These are phyloP conservation scores for Moelleriella libera DNA, from an alignment of 2,329 filamentous ascomycete species.

Conservation along the genomic window DNA sequence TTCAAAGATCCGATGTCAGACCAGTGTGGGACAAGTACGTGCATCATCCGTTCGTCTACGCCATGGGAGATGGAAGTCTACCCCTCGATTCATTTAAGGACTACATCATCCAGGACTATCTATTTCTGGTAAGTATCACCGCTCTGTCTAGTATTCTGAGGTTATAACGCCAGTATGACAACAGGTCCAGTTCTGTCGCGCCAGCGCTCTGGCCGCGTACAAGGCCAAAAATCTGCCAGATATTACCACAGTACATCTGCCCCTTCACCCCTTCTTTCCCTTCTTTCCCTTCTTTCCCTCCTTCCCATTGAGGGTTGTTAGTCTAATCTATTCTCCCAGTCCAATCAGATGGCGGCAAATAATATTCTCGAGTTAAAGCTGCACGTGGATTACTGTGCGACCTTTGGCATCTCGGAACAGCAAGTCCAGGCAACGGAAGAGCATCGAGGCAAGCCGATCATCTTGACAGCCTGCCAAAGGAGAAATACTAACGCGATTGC, in stretches of 20 bases:
- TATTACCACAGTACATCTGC: slow-evolving; percentile 44
- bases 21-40: slow-evolving; percentile 62
- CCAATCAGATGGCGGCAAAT: slow-evolving; percentile 51
- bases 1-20: slow-evolving; percentile 62
- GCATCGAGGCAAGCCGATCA: slow-evolving; percentile 42
- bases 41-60: slow-evolving; percentile 69
- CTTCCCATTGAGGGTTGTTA: neutral
- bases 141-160: neutral
- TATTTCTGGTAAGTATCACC: slow-evolving; percentile 54
- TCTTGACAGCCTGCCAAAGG: neutral
- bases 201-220: slow-evolving; percentile 73
- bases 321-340: slow-evolving; percentile 10
- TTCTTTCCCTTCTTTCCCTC: neutral
- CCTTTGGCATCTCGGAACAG: slow-evolving; percentile 60
- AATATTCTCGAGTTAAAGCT: slow-evolving; percentile 69
- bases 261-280: neutral
- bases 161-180: neutral
- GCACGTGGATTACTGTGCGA: slow-evolving; percentile 69
- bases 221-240: slow-evolving; percentile 64
- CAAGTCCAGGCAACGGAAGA: slow-evolving; percentile 65
- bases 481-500: neutral
- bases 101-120: slow-evolving; percentile 85
- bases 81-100: slow-evolving; percentile 68
- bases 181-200: slow-evolving; percentile 74
- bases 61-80: slow-evolving; percentile 61